Percentiles rank a stretch among this genome's conserved stretches.
These are phyloP conservation scores for Diplodia scrobiculata DNA, from an alignment of 2,329 filamentous ascomycete species.

Conservation along the genomic window DNA sequence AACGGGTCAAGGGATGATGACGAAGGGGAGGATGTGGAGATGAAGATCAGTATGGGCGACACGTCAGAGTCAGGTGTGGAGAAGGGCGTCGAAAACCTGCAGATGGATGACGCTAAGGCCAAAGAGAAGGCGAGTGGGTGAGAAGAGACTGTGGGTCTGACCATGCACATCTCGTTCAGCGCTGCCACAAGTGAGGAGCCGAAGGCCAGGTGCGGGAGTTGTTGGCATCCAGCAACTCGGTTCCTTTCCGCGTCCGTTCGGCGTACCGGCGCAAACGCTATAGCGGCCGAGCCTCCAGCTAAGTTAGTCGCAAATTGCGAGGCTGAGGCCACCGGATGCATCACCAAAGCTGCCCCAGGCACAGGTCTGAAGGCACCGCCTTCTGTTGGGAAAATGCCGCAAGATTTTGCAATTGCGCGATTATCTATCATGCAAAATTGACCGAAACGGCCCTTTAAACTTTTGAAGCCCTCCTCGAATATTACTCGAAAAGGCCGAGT, in stretches of 20 bases:
- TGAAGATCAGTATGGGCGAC: conserved; percentile 30
- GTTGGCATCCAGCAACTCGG: conserved; percentile 4
- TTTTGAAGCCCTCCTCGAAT: conserved; percentile 18
- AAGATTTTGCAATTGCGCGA: conserved; percentile 16
- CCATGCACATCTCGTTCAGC: conserved; percentile 1
- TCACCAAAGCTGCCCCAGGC: conserved; percentile 5
- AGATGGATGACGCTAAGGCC: conserved; percentile 26
- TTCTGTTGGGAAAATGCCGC: conserved; percentile 18
- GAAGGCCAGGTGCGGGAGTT: conserved; percentile 10
- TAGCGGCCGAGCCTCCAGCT: not conserved
- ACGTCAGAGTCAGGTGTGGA: conserved; percentile 36
- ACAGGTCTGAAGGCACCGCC: conserved; percentile 5
- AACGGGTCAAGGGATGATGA: conserved; percentile 30
- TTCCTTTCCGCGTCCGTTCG: conserved; percentile 20
- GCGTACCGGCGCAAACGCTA: conserved; percentile 13
- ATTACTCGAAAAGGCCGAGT: not conserved
- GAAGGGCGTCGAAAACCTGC: conserved; percentile 40
- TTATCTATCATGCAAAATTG: conserved; percentile 25
- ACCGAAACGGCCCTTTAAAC: conserved; percentile 24
- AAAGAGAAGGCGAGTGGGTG: conserved; percentile 23
- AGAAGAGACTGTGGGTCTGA: not conserved
- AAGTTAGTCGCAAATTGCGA: conserved; percentile 1
- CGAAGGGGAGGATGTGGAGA: conserved; percentile 32
- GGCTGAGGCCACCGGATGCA: conserved; percentile 19
- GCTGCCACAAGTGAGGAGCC: conserved; percentile 4